These are phyloP conservation scores for Linum lewisii DNA, from an alignment of 345 rosid genomes.

Conservation along the genomic window DNA sequence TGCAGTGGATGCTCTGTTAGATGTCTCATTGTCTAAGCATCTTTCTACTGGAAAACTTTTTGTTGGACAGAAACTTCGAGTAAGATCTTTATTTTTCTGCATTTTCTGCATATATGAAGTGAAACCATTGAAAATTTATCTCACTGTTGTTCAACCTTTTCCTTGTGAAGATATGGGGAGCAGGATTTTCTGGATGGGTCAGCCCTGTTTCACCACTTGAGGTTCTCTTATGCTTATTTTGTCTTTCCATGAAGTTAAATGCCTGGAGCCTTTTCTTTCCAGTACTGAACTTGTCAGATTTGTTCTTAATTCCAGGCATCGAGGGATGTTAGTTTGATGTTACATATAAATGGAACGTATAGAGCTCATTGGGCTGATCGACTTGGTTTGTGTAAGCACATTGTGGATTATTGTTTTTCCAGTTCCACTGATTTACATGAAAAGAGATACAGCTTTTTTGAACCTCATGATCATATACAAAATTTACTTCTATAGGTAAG, in stretches of 20 bases:
- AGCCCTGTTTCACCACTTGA: constrained; percentile 86
- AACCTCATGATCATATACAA: constrained; percentile 14
- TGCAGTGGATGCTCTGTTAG: constrained; percentile 61
- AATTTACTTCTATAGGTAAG: constrained; percentile 44
- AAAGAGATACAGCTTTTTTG: neutral
- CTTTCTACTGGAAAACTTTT: constrained; percentile 61
- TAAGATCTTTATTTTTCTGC: constrained; percentile 22
- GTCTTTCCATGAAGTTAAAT: constrained; percentile 4
- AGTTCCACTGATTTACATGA: constrained; percentile 7
- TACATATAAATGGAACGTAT: constrained; percentile 85
- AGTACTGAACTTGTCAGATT: constrained; percentile 6
- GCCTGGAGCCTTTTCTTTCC: constrained; percentile 11
- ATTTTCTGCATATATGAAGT: constrained; percentile 6
- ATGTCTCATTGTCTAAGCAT: constrained; percentile 48
- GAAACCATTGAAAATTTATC: constrained; percentile 6
- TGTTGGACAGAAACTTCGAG: constrained; percentile 90
- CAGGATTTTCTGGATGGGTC: constrained; percentile 72
- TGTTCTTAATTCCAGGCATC: constrained; percentile 50
- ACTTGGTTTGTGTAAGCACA: constrained; percentile 77
- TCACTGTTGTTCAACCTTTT: constrained; percentile 22
- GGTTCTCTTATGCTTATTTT: constrained; percentile 34
- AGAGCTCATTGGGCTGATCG: constrained; percentile 95
- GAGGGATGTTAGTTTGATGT: constrained; percentile 37
- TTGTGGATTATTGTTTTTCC: constrained; percentile 13
- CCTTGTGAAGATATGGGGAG: constrained; percentile 70